A percentile compares a stretch with the other conserved stretches of the same genome.
These are phyloP conservation scores for Dictyostelium intermedium DNA, from an alignment of 78 protist genomes.

Conservation along the genomic window DNA sequence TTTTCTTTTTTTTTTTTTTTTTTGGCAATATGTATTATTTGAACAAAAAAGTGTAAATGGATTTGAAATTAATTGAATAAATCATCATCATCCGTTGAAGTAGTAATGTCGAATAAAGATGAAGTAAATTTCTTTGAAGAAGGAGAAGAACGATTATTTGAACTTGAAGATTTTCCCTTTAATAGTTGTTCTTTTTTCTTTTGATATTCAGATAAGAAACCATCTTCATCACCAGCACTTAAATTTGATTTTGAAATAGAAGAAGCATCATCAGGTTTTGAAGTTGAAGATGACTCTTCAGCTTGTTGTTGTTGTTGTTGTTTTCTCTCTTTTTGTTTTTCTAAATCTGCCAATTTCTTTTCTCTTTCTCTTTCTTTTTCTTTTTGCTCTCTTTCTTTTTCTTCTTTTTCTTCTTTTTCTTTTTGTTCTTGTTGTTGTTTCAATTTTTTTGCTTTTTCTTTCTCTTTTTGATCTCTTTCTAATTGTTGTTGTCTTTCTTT, in stretches of 20 bases:
- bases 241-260: background rate
- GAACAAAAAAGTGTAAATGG: too few species aligned
- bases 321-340: conserved; percentile 19
- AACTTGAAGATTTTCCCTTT: conserved; percentile 9
- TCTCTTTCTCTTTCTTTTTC: background rate
- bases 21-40: too few species aligned
- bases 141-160: background rate
- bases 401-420: conserved; percentile 9
- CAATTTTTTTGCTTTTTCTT: conserved; percentile 5
- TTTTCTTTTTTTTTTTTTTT: too few species aligned
- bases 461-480: conserved; percentile 15
- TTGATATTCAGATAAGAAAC: conserved; percentile 50
- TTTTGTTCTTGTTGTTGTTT: background rate
- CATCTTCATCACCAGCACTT: background rate
- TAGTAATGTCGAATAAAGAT: conserved; percentile 13
- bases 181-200: conserved; percentile 53
- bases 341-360: background rate
- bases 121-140: conserved; percentile 13
- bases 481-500: background rate
- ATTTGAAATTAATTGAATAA: background rate
- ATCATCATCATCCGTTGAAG: background rate
- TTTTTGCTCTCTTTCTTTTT: background rate
- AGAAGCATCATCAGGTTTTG: background rate
- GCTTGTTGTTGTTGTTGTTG: background rate
- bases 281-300: background rate